Percentiles rank a stretch among this genome's conserved stretches.
Evolutionary conservation across 345 rosid genomes (phyloP).

Genomic region (Rhizophora apiculata): DNA sequence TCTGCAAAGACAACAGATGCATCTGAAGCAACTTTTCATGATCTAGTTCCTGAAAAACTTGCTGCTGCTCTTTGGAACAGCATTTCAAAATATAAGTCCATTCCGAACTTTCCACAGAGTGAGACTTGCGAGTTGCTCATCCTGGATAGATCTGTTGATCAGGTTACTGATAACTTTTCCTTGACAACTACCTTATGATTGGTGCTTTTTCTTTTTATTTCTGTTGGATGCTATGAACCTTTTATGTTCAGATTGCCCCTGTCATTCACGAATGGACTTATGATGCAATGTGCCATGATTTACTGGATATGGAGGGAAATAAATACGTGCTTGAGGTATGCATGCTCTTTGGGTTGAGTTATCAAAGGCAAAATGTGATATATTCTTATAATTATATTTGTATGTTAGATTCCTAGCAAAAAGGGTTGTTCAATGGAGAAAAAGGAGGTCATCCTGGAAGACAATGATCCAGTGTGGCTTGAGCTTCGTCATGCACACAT

Average conservation of each 20-base stretch:
- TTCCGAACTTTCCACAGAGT: slow-evolving; percentile 82
- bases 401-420: slow-evolving; percentile 70
- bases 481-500: slow-evolving; percentile 92
- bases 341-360: background rate
- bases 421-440: slow-evolving; percentile 61
- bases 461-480: slow-evolving; percentile 85
- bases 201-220: background rate
- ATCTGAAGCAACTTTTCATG: slow-evolving; percentile 44
- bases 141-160: slow-evolving; percentile 88
- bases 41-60: slow-evolving; percentile 64
- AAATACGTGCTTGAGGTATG: slow-evolving; percentile 70
- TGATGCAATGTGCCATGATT: slow-evolving; percentile 97
- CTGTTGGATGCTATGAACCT: slow-evolving; percentile 13
- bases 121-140: slow-evolving; percentile 89
- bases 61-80: slow-evolving; percentile 63
- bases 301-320: slow-evolving; percentile 88
- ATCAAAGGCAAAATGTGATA: slow-evolving; percentile 1
- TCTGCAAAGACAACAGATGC: slow-evolving; percentile 41
- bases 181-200: slow-evolving; percentile 1
- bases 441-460: slow-evolving; percentile 80
- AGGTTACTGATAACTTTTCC: slow-evolving; percentile 43
- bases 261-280: slow-evolving; percentile 98
- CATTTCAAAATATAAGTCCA: slow-evolving; percentile 59
- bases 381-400: slow-evolving; percentile 6
- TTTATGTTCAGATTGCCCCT: slow-evolving; percentile 71